Evolutionary conservation across 2,329 filamentous ascomycete genomes (phyloP).

Genomic region (Parascedosporium putredinis): DNA sequence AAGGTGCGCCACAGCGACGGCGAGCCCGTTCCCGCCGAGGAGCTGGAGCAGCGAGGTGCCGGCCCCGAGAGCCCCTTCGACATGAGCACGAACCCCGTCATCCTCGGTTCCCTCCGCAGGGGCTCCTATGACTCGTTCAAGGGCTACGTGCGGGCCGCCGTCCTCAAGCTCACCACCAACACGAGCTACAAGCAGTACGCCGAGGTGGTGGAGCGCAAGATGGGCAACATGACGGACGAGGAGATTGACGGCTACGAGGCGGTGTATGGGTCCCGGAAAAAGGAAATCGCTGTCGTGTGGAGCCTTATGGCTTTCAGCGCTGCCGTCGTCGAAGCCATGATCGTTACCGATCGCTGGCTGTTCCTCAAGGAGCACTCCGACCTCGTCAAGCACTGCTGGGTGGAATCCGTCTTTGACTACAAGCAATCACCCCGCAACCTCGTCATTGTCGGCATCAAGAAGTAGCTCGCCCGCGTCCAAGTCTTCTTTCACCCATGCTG

Average conservation of each 20-base stretch:
- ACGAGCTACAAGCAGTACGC: constrained; percentile 48
- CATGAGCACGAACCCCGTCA: constrained; percentile 63
- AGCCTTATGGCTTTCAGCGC: constrained; percentile 94
- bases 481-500: too few relatives aligned
- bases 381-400: constrained; percentile 68
- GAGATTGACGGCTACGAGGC: constrained; percentile 63
- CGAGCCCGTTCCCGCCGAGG: constrained; percentile 10
- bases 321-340: constrained; percentile 75
- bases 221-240: constrained; percentile 61
- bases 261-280: constrained; percentile 54
- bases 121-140: constrained; percentile 65
- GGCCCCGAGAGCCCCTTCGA: constrained; percentile 31
- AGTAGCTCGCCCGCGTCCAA: too few relatives aligned
- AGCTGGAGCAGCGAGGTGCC: constrained; percentile 1
- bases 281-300: constrained; percentile 82
- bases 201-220: constrained; percentile 51
- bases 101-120: constrained; percentile 78
- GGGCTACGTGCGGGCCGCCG: constrained; percentile 69
- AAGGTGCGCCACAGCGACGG: constrained; percentile 36
- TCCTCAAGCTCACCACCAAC: constrained; percentile 58
- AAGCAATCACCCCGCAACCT: constrained; percentile 76
- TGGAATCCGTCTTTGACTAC: constrained; percentile 90
- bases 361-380: constrained; percentile 71
- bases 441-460: constrained; percentile 86
- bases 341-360: constrained; percentile 83